Conservation (phyloP, 139 green algal species). For the Coelastrella sp. region DNA sequence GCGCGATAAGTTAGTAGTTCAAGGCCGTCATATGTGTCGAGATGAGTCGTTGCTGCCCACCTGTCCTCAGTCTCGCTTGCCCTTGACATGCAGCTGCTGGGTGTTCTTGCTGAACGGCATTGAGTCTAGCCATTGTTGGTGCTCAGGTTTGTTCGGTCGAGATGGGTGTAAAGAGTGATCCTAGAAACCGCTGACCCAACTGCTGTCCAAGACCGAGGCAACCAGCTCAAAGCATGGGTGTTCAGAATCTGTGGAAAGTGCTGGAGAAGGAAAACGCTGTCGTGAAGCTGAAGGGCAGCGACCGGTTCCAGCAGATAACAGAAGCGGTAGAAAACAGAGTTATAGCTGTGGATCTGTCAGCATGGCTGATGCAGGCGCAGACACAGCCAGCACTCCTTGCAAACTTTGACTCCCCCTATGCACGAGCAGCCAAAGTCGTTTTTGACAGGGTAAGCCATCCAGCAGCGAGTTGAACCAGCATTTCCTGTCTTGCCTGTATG, state of each 20-base stretch:
- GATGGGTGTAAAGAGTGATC: not conserved
- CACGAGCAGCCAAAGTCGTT: slow-evolving; percentile 60
- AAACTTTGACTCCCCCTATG: slow-evolving; percentile 47
- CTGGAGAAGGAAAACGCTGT: slow-evolving; percentile 33
- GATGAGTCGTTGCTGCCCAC: no score
- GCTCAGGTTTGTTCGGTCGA: no score
- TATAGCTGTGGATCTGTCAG: slow-evolving; percentile 67
- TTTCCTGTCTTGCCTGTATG: not conserved
- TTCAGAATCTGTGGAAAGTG: slow-evolving; percentile 44
- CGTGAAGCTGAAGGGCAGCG: not conserved
- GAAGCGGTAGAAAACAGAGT: slow-evolving; percentile 48
- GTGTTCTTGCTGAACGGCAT: no score
- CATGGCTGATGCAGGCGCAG: slow-evolving; percentile 69
- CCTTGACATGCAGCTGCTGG: no score
- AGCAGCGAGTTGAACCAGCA: not conserved
- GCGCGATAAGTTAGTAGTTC: no score
- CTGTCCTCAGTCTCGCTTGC: no score
- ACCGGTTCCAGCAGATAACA: slow-evolving; percentile 41
- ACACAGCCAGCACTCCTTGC: slow-evolving; percentile 57
- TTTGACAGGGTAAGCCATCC: slow-evolving; percentile 65
- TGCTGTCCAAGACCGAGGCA: not conserved
- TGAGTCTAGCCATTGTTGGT: no score
- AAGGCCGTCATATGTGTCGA: no score
- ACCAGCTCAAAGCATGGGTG: slow-evolving; percentile 35
- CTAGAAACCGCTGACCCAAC: not conserved